A percentile compares a stretch with the other conserved stretches of the same genome.
Conservation (phyloP, 129 eudicot species). For the Solidago caesia region DNA sequence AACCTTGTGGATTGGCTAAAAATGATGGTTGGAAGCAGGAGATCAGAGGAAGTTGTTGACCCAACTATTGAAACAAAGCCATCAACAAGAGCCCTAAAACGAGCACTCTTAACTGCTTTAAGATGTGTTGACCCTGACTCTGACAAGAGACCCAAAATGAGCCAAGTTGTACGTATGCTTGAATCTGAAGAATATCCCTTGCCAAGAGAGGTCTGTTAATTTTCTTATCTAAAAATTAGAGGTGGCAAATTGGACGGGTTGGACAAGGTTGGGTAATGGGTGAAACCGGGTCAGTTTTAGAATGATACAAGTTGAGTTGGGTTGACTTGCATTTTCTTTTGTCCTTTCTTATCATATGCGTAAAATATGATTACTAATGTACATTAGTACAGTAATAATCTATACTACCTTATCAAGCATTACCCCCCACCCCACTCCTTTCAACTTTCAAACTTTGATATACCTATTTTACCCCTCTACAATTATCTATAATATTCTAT, state of each 20-base stretch:
- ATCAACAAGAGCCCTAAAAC: constrained; percentile 74
- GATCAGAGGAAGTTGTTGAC: constrained; percentile 88
- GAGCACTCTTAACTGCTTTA: constrained; percentile 74
- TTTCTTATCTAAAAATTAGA: background rate
- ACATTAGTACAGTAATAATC: background rate
- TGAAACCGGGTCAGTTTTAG: background rate
- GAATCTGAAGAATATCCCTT: constrained; percentile 92
- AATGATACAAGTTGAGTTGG: background rate
- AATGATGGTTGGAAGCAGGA: constrained; percentile 88
- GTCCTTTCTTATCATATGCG: background rate
- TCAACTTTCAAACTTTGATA: no score
- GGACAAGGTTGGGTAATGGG: background rate
- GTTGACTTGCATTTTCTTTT: background rate
- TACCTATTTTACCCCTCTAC: no score
- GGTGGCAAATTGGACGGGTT: background rate
- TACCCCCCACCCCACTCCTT: no score
- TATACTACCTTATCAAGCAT: no score
- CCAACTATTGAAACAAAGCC: constrained; percentile 79
- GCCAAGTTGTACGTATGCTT: constrained; percentile 87
- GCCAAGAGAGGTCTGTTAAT: constrained; percentile 71
- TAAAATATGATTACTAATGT: background rate
- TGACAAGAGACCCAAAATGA: constrained; percentile 82
- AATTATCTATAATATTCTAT: no score
- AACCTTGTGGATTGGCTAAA: constrained; percentile 89
- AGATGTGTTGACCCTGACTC: constrained; percentile 92